These are phyloP conservation scores for Encephalitozoon hellem DNA, from an alignment of 371 early-diverging fungal species.

Conservation along the genomic window DNA sequence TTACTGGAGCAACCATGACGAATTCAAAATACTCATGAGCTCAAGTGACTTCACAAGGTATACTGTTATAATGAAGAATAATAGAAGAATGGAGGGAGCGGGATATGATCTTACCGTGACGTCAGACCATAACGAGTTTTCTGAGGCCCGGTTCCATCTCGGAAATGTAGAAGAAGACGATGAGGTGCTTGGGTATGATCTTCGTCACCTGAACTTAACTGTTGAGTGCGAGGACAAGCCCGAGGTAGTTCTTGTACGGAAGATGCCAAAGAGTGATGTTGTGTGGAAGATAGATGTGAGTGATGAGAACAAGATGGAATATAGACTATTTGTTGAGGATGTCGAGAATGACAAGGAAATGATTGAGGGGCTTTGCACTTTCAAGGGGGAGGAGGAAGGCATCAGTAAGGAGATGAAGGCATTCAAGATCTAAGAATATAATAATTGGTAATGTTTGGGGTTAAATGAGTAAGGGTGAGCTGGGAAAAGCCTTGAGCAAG, in stretches of 20 bases:
- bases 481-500: constrained; percentile 6
- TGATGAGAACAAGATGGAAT: constrained; percentile 17
- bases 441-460: neutral
- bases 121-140: neutral
- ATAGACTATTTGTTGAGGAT: constrained; percentile 50
- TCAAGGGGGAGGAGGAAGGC: neutral
- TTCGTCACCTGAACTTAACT: constrained; percentile 3
- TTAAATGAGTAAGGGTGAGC: neutral
- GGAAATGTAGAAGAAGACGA: constrained; percentile 45
- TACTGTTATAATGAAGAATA: constrained; percentile 40
- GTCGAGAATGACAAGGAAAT: constrained; percentile 46
- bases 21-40: constrained; percentile 36
- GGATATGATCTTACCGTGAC: constrained; percentile 26
- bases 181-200: constrained; percentile 45
- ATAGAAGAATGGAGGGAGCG: neutral
- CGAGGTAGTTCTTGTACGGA: constrained; percentile 40
- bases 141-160: constrained; percentile 31
- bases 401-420: constrained; percentile 25
- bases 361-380: constrained; percentile 19
- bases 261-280: neutral
- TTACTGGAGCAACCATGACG: constrained; percentile 46
- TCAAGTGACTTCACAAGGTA: constrained; percentile 38
- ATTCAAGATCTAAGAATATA: neutral
- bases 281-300: constrained; percentile 36
- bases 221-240: neutral